Evolutionary conservation across 352 stramenopile species (phyloP), one percentile per base, ranked within the genome.

Genomic region (Globisporangium emineosum): DNA sequence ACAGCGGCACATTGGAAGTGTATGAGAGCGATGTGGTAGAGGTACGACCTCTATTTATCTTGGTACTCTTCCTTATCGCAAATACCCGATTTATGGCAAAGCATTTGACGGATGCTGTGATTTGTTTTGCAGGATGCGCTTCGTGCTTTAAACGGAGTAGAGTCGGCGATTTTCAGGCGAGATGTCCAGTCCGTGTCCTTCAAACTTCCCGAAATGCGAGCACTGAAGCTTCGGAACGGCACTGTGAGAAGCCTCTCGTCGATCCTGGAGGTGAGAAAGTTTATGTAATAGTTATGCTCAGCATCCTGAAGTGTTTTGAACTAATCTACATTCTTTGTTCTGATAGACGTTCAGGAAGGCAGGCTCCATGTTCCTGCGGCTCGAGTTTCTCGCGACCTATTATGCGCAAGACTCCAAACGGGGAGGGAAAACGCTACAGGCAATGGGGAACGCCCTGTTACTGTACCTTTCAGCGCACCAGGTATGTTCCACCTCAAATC

Each of bases 341-440:
- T 58, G 8, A 25, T 50, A 88, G 79, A 57, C 71, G 25, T 88
- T 93, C 60, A 68, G 72, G 55, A 60, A 73, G 66, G 72, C 81
- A 25, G 84, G 84, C 7, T 86, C 80, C 10, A 66, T 68, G 2
- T 66, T 88, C 54, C 63, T 92, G 57, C 72, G 83, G n/a, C 67
- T 92, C 51, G 83, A 92, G 40, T 73, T 82, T 27, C 19, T 92
- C 51, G 79, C 73, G 30, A 75, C 78, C 6, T 92, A 86, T 53
- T 92, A 79, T 42, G 71, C 70, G 17, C 83, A 92, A 67, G 80
- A 90, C 61, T 67, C 83, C 17, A 64, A 62, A 13, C 68, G 83
- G 64, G 83, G 81, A 43, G 83, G 83, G 7, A 90, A 86, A 30
- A 89, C 78, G 2, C 65, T 86, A 29, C 81, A 92, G n/a, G 72